Percentiles rank a stretch among this genome's conserved stretches.
Evolutionary conservation across 2,329 filamentous ascomycete species (phyloP).

Genomic region (Tolypocladium tundrense): DNA sequence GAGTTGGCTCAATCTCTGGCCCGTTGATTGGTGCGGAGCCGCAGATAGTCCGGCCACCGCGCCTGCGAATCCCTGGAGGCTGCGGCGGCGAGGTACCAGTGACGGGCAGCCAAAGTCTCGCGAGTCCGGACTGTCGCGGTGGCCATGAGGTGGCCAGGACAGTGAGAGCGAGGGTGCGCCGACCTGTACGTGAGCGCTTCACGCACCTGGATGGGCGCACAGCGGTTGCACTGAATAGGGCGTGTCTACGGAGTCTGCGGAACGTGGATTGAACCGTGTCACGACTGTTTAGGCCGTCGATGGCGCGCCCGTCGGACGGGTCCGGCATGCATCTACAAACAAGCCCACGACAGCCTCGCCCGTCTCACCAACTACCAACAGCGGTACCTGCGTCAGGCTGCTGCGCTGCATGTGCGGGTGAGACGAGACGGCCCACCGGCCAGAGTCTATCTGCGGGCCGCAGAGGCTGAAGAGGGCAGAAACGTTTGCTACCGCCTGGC

Average conservation of each 20-base stretch:
- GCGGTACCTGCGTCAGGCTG: neutral
- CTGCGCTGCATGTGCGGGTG: neutral
- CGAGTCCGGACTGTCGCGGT: no score
- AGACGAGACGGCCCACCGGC: neutral
- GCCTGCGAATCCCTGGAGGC: slow-evolving; percentile 6
- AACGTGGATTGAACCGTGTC: neutral
- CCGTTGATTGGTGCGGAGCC: slow-evolving; percentile 16
- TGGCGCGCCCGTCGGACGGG: neutral
- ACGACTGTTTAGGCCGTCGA: neutral
- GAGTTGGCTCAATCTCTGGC: slow-evolving; percentile 6
- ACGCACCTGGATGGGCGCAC: neutral
- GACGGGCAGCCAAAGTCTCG: neutral
- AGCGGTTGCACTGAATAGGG: neutral
- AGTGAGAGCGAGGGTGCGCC: neutral
- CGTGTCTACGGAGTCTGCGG: neutral
- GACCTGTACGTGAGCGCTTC: neutral
- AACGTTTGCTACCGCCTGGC: neutral
- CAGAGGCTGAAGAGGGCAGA: neutral
- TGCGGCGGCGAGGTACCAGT: neutral
- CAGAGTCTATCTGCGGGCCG: neutral
- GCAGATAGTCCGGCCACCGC: slow-evolving; percentile 19
- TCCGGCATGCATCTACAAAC: neutral
- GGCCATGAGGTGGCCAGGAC: neutral
- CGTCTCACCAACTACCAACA: neutral
- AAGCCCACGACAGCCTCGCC: neutral